Conservation (phyloP, 2,329 filamentous ascomycete species). For the Ceratocystis destructans region DNA sequence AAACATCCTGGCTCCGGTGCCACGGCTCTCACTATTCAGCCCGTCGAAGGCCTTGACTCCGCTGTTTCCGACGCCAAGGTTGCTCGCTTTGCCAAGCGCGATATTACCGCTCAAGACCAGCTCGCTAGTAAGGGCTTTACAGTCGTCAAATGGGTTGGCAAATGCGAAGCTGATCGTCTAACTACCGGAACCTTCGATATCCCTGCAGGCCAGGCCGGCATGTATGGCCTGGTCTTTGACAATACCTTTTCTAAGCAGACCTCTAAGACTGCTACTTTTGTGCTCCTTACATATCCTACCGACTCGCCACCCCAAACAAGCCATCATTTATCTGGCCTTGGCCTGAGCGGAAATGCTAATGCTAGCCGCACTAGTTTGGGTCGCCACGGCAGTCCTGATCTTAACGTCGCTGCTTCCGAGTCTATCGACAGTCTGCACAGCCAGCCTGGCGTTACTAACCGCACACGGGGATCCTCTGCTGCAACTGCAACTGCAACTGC, state of each 20-base stretch:
- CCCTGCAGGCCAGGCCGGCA: constrained; percentile 58
- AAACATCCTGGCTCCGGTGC: constrained; percentile 74
- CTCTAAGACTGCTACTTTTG: constrained; percentile 89
- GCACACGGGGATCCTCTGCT: constrained; percentile 35
- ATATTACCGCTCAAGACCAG: constrained; percentile 48
- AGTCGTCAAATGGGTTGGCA: constrained; percentile 72
- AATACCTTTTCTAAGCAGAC: constrained; percentile 96
- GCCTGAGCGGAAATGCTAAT: constrained; percentile 23
- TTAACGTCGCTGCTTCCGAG: constrained; percentile 35
- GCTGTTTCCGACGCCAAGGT: constrained; percentile 34
- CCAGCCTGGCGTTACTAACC: constrained; percentile 27
- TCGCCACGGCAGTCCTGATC: constrained; percentile 33
- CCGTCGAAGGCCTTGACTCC: constrained; percentile 31
- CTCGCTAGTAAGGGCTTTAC: constrained; percentile 54
- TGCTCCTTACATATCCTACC: constrained; percentile 85
- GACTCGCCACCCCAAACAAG: constrained; percentile 62
- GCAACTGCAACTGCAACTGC: constrained; percentile 24
- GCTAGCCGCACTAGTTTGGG: constrained; percentile 40
- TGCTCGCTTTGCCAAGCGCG: constrained; percentile 40
- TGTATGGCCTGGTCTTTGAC: constrained; percentile 95
- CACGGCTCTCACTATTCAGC: constrained; percentile 34
- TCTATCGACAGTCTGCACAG: constrained; percentile 50
- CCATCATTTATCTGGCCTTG: constrained; percentile 50
- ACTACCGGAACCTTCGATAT: constrained; percentile 84
- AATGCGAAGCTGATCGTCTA: constrained; percentile 92